Base-by-base conservation (phyloP, 768 basidiomycete species). In the Vishniacozyma victoriae region DNA sequence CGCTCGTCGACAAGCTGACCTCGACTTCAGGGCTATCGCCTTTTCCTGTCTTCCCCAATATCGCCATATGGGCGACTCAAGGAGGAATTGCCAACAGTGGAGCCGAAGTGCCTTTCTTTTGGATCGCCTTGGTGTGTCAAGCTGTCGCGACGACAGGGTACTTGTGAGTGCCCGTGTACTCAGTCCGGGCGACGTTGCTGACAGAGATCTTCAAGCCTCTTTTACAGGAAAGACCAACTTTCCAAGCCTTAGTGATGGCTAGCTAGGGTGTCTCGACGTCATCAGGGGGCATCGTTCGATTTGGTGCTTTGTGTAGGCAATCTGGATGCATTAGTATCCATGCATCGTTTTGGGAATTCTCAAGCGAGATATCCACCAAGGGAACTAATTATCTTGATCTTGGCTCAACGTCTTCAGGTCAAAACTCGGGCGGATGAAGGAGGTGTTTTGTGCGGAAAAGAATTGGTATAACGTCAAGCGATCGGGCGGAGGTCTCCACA, bases 201-300 rank as follows among this genome's bases (percentile, higher is more conserved):
- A 87, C 91, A 48, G 72, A 83, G 51, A 90, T 90, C 16, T 93
- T 92, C 75, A n/a, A 89, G 91, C 77, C 86, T 87, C 86, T 92
- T 93, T 80, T 93, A 91, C 74, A 82, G 90, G 72, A 90, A 88
- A 75, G 90, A 93, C 73, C 90, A 93, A 70, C 80, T 93, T 48
- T 46, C 52, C 48, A 59, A 59, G 45, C 54, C 50, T 47, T 54
- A 54, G n/a, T n/a, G n/a, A n/a, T n/a, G n/a, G n/a, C n/a, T n/a
- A n/a, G n/a, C n/a, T n/a, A n/a, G n/a, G n/a, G n/a, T n/a, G n/a
- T n/a, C n/a, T n/a, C n/a, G n/a, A n/a, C n/a, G n/a, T n/a, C n/a
- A n/a, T n/a, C n/a, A n/a, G n/a, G n/a, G n/a, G n/a, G n/a, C n/a
- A n/a, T n/a, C n/a, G n/a, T n/a, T n/a, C n/a, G n/a, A n/a, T n/a